Percentiles rank a stretch among this genome's conserved stretches.
Evolutionary conservation across 768 basidiomycete species (phyloP).

Genomic region (Tulasnella sp.): DNA sequence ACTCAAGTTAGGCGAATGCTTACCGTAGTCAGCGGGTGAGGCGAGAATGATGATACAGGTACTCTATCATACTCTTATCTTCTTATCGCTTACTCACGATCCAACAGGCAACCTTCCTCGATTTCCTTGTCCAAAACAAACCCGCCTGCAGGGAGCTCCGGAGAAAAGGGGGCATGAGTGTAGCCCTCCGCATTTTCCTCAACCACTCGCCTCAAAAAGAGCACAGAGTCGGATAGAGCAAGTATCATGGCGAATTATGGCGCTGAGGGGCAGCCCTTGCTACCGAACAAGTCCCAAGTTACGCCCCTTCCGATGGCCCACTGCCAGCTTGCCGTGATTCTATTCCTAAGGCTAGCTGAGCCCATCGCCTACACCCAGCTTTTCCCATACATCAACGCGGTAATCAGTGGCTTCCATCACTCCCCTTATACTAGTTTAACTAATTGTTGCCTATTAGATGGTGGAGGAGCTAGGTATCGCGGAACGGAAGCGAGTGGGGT

Average conservation of each 20-base stretch:
- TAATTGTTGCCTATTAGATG: too few relatives aligned
- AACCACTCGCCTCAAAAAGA: background rate
- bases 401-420: background rate
- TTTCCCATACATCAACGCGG: conserved; percentile 61
- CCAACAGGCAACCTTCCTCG: background rate
- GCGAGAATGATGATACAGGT: background rate
- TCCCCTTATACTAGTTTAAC: too few relatives aligned
- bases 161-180: background rate
- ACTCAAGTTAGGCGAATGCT: too few relatives aligned
- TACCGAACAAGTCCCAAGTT: background rate
- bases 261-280: background rate
- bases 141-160: background rate
- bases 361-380: conserved; percentile 45
- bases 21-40: too few relatives aligned
- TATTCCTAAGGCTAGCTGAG: conserved; percentile 28
- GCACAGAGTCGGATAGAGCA: background rate
- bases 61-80: background rate
- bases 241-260: background rate
- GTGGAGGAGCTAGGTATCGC: conserved; percentile 55
- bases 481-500: conserved; percentile 57
- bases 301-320: conserved; percentile 27
- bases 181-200: background rate
- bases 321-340: conserved; percentile 13
- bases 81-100: background rate
- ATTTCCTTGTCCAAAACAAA: background rate